Conservation (phyloP, 1,139 yeast species). For the Scheffersomyces quercinus region DNA sequence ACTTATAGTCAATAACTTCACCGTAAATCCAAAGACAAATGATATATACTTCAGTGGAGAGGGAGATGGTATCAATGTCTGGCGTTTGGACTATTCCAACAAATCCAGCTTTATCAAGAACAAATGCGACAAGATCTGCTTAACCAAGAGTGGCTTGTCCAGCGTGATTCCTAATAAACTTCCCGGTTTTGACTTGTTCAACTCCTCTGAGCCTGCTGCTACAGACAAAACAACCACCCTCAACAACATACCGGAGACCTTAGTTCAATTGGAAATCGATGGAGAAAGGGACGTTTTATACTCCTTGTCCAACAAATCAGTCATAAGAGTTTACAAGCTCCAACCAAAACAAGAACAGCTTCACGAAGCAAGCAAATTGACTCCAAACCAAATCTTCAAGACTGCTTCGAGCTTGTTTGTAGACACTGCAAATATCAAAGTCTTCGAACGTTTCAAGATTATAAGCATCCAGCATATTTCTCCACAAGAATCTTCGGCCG, state of each 20-base stretch:
- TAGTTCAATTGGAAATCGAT: conserved; percentile 70
- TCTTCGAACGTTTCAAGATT: conserved; percentile 52
- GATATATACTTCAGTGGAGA: conserved; percentile 83
- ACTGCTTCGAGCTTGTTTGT: conserved; percentile 59
- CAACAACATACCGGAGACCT: conserved; percentile 49
- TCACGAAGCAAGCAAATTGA: conserved; percentile 40
- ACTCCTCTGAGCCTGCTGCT: conserved; percentile 19
- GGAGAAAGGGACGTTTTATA: conserved; percentile 75
- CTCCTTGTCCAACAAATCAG: conserved; percentile 78
- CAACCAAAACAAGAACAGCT: conserved; percentile 34
- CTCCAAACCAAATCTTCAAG: conserved; percentile 52
- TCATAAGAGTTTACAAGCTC: conserved; percentile 77
- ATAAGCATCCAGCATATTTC: conserved; percentile 65
- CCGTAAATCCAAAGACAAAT: conserved; percentile 61
- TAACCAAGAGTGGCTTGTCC: conserved; percentile 67
- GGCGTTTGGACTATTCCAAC: conserved; percentile 87
- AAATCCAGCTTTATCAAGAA: conserved; percentile 87
- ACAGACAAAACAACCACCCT: conserved; percentile 11
- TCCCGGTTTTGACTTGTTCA: conserved; percentile 47
- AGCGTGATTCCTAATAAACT: conserved; percentile 55
- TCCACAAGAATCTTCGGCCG: conserved; percentile 63
- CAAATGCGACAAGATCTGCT: conserved; percentile 78
- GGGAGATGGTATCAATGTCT: conserved; percentile 74
- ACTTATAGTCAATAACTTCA: conserved; percentile 64
- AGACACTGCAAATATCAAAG: conserved; percentile 42